These are phyloP conservation scores for Cryptococcus sp. DNA, from an alignment of 1,284 basidiomycete genomes.

Conservation along the genomic window DNA sequence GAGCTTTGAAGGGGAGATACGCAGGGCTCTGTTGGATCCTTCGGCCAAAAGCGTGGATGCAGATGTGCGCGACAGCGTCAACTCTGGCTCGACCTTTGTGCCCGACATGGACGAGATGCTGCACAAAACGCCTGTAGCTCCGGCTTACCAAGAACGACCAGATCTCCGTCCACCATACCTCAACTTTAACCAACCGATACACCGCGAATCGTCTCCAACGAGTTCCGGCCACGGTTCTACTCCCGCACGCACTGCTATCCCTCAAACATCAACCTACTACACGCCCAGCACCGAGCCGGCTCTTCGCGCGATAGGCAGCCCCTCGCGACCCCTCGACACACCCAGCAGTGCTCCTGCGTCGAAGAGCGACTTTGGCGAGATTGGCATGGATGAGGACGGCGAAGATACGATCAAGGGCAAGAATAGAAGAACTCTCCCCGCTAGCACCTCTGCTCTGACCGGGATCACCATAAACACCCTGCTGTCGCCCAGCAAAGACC, in stretches of 20 bases:
- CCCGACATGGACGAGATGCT: slow-evolving; percentile 3
- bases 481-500: slow-evolving; percentile 10
- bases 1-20: slow-evolving; percentile 4
- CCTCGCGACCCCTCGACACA: not conserved
- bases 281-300: slow-evolving; percentile 11
- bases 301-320: not conserved
- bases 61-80: slow-evolving; percentile 17
- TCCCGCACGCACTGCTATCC: not conserved
- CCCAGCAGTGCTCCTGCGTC: slow-evolving; percentile 21
- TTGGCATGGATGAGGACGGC: slow-evolving; percentile 13
- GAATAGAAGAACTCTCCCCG: slow-evolving; percentile 29
- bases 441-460: slow-evolving; percentile 10
- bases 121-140: slow-evolving; percentile 21
- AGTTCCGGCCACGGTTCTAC: slow-evolving; percentile 1
- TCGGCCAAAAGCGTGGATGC: not conserved
- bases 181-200: slow-evolving; percentile 2
- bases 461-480: slow-evolving; percentile 14
- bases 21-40: not conserved
- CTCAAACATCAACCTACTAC: not conserved
- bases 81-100: slow-evolving; percentile 19
- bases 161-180: slow-evolving; percentile 15
- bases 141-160: slow-evolving; percentile 13
- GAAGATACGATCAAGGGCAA: slow-evolving; percentile 26
- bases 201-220: slow-evolving; percentile 1
- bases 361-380: slow-evolving; percentile 28